A percentile compares a stretch with the other conserved stretches of the same genome.
Conservation (phyloP, 176 grass and related monocot species). For the Poa pratensis region DNA sequence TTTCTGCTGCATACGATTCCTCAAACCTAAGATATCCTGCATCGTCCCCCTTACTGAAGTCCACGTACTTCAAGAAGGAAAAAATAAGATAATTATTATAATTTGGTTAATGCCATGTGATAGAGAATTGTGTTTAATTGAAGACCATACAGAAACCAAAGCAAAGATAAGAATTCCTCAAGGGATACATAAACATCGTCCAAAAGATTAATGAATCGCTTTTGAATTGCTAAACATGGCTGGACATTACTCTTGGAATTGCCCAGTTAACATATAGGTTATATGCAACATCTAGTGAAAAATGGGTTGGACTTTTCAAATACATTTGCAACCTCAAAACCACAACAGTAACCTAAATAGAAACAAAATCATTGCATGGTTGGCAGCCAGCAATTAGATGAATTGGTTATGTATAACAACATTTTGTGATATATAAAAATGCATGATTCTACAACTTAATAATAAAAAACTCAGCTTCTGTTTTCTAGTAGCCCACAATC, state of each 20-base stretch:
- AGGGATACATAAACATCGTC: neutral
- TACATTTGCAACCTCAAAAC: constrained; percentile 24
- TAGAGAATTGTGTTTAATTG: constrained; percentile 30
- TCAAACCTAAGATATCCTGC: constrained; percentile 87
- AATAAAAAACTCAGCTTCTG: constrained; percentile 1
- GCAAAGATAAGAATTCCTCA: constrained; percentile 9
- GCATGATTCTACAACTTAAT: constrained; percentile 15
- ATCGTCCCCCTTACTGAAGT: constrained; percentile 82
- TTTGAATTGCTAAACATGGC: constrained; percentile 18
- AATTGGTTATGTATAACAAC: neutral
- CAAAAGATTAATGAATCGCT: neutral
- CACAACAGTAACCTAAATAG: neutral
- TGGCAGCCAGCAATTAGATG: neutral
- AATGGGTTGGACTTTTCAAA: constrained; percentile 31
- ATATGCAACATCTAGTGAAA: constrained; percentile 2
- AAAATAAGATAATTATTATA: constrained; percentile 1
- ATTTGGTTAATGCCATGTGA: neutral
- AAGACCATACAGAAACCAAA: constrained; percentile 31
- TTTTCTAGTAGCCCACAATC: neutral
- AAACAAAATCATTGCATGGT: constrained; percentile 26
- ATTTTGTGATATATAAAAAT: constrained; percentile 10
- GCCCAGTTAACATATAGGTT: constrained; percentile 22
- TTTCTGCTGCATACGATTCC: constrained; percentile 71
- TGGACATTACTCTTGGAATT: constrained; percentile 14
- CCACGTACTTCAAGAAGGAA: constrained; percentile 66